Evolutionary conservation across 176 grass and related monocot genomes (phyloP), one percentile per base, ranked within the genome.

Genomic region (Aegilops speltoides): DNA sequence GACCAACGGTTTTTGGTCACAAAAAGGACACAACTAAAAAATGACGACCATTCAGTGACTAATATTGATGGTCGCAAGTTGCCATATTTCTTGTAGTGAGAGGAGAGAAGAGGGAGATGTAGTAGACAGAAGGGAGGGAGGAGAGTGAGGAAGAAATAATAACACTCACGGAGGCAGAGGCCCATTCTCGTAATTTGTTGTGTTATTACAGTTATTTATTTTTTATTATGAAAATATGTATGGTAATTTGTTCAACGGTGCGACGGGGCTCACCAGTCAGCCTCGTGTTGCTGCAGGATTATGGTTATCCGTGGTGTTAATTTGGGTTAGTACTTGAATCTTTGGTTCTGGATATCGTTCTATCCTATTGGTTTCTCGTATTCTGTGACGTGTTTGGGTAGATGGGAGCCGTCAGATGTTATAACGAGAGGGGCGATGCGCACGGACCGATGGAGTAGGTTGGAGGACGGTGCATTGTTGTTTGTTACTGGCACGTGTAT

Each of bases 21-120:
- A 38, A 38, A 38, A 38, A 38, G 37, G 8, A 8, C 7, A 38
- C 7, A 38, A 38, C 1, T 38, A 7, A 7, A 38, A 38, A 38
- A 38, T 7, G 9, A 38, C 0, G 37, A 38, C 37, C 37, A 38
- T 38, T 38, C 37, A 38, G 37, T 38, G 37, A 38, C 6, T 7
- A 38, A 7, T 38, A 38, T 7, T 38, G 37, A 38, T 38, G 37
- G 37, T 38, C 37, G 1, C 37, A 38, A 38, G 37, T 38, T 38
- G 37, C 7, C 6, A 7, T 38, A 38, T 38, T 38, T 38, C 7
- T 38, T 38, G 37, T 38, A 38, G 0, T 38, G 37, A 38, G 84
- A 85, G 73, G 76, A 68, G 82, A 12, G 45, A 14, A 1, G 45
- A 46, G 45, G 0, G 45, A 71, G 82, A 91, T 61, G 70, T 81